Evolutionary conservation across 2,329 filamentous ascomycete genomes (phyloP).

Genomic region (Daldinia eschscholtzii): DNA sequence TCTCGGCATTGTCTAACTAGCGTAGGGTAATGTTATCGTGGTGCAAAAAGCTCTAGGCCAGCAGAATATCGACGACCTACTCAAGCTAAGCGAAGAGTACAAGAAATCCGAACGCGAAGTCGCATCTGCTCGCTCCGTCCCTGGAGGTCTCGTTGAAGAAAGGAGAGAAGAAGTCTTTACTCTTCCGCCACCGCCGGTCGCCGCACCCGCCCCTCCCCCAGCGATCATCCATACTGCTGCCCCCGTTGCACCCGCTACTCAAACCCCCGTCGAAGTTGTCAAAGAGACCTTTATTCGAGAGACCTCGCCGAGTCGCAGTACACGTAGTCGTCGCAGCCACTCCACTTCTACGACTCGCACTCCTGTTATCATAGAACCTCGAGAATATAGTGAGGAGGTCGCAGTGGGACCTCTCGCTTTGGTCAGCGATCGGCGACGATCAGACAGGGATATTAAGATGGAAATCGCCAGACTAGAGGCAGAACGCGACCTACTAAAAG

Average conservation of each 20-base stretch:
- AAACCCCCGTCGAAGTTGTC: conserved; percentile 55
- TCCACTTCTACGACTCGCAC: conserved; percentile 54
- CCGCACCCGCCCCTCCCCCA: conserved; percentile 50
- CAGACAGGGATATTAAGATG: conserved; percentile 75
- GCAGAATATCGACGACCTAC: conserved; percentile 90
- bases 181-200: conserved; percentile 50
- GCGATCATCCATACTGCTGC: conserved; percentile 49
- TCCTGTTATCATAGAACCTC: conserved; percentile 58
- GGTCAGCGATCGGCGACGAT: conserved; percentile 55
- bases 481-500: conserved; percentile 59
- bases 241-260: conserved; percentile 52
- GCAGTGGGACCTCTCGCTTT: conserved; percentile 59
- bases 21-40: conserved; percentile 81
- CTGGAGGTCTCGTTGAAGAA: conserved; percentile 64
- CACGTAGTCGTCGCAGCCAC: conserved; percentile 49
- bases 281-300: conserved; percentile 64
- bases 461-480: conserved; percentile 80
- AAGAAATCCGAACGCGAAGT: conserved; percentile 66
- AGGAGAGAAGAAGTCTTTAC: conserved; percentile 60
- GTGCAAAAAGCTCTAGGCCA: conserved; percentile 88
- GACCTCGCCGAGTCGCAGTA: conserved; percentile 60
- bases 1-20: conserved; percentile 51
- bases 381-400: conserved; percentile 55
- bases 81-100: conserved; percentile 84
- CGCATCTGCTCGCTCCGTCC: conserved; percentile 60